These are phyloP conservation scores for Trichoderma breve DNA, from an alignment of 2,329 filamentous ascomycete genomes.

Conservation along the genomic window DNA sequence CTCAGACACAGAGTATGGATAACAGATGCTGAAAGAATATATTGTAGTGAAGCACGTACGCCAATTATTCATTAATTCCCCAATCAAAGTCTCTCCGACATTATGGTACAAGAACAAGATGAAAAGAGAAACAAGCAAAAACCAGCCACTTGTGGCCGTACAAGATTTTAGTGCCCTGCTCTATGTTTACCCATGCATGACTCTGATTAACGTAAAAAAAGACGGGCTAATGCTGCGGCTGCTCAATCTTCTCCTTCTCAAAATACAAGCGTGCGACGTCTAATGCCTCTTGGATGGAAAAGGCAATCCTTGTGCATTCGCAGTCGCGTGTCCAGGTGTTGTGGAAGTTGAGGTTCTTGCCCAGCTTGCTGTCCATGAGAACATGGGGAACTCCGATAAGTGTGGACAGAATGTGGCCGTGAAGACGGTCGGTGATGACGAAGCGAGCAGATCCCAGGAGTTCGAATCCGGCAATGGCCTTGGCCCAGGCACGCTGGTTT, in stretches of 20 bases:
- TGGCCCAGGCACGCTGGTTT: conserved; percentile 13
- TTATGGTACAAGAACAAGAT: background rate
- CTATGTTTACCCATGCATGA: background rate
- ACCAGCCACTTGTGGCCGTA: background rate
- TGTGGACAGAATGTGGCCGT: conserved; percentile 6
- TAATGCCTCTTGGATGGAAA: background rate
- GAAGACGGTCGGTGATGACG: conserved; percentile 11
- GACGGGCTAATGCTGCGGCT: background rate
- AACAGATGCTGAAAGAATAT: background rate
- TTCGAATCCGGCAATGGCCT: conserved; percentile 13
- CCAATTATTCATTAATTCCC: background rate
- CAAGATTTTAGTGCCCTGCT: background rate
- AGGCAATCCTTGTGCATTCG: conserved; percentile 3
- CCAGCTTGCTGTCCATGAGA: conserved; percentile 16
- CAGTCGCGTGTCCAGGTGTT: conserved; percentile 15
- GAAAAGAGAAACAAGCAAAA: background rate
- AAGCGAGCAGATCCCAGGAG: conserved; percentile 8
- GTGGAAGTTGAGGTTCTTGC: conserved; percentile 13
- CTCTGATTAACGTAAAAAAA: background rate
- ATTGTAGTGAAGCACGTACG: background rate
- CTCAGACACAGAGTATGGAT: background rate
- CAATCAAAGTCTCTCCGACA: background rate
- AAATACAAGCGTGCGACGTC: conserved; percentile 15
- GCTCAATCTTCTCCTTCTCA: background rate
- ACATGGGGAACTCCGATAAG: conserved; percentile 12